phyloP scores from a whole-genome alignment of 306 rosid species.

The Prunus mongolica region DNA sequence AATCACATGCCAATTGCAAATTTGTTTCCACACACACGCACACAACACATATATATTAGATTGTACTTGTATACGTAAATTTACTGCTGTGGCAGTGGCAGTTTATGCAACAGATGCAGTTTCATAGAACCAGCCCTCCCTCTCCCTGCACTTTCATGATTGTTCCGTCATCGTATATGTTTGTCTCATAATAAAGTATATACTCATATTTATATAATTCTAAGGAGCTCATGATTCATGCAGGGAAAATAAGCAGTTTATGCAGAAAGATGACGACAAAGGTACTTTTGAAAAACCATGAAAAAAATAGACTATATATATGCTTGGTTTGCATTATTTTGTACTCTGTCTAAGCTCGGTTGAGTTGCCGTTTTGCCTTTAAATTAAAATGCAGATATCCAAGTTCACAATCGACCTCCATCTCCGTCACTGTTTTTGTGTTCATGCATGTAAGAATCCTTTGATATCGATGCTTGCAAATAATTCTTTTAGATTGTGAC shows the following conservation, averaged over 20 bases:
- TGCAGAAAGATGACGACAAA: not conserved
- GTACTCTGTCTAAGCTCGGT: not conserved
- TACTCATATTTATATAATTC: too few species aligned
- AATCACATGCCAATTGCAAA: not conserved
- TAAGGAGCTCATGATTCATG: not conserved
- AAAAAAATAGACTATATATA: not conserved
- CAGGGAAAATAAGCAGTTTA: not conserved
- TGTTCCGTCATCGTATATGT: not conserved
- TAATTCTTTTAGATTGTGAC: not conserved
- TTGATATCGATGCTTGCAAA: not conserved
- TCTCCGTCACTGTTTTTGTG: not conserved
- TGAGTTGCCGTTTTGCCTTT: not conserved
- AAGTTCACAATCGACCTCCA: not conserved
- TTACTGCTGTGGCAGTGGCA: not conserved
- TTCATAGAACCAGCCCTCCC: not conserved
- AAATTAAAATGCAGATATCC: not conserved
- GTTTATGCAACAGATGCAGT: not conserved
- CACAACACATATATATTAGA: not conserved
- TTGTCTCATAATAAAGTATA: not conserved
- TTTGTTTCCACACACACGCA: not conserved
- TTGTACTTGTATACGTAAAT: not conserved
- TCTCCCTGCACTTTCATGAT: not conserved
- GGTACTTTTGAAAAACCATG: not conserved
- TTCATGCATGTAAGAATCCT: not conserved
- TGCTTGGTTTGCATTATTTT: not conserved